Evolutionary conservation across 1,139 yeast species (phyloP).

Genomic region (Debaryomyces nepalensis): DNA sequence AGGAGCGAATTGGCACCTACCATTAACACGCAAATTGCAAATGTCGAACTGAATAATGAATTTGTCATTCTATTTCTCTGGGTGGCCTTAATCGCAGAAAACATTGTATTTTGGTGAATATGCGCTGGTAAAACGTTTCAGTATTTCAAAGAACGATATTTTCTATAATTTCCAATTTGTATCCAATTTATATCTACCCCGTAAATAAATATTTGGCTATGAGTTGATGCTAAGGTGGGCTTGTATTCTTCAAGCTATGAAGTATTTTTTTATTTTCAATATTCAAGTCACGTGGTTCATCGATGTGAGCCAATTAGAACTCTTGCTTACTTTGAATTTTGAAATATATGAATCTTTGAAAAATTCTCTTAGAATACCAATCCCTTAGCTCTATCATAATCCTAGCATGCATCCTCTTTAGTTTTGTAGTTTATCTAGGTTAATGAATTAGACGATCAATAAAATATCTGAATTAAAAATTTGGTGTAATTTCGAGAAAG

Average conservation of each 20-base stretch:
- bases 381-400: no score
- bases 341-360: neutral
- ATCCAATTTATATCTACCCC: no score
- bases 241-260: neutral
- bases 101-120: slow-evolving; percentile 21
- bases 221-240: neutral
- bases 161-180: neutral
- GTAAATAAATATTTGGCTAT: neutral
- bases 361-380: neutral
- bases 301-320: neutral
- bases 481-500: no score
- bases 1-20: slow-evolving; percentile 71
- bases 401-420: no score
- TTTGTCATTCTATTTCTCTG: slow-evolving; percentile 61
- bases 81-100: slow-evolving; percentile 52
- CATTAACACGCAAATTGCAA: slow-evolving; percentile 68
- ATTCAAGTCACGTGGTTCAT: neutral
- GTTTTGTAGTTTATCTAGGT: no score
- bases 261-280: neutral
- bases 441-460: no score
- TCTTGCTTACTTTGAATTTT: neutral
- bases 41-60: slow-evolving; percentile 75
- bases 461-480: no score
- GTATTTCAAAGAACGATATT: neutral
- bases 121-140: no score